Evolutionary conservation across 2,329 filamentous ascomycete genomes (phyloP), one percentile per base, ranked within the genome.

Genomic region (Exophiala sideris): DNA sequence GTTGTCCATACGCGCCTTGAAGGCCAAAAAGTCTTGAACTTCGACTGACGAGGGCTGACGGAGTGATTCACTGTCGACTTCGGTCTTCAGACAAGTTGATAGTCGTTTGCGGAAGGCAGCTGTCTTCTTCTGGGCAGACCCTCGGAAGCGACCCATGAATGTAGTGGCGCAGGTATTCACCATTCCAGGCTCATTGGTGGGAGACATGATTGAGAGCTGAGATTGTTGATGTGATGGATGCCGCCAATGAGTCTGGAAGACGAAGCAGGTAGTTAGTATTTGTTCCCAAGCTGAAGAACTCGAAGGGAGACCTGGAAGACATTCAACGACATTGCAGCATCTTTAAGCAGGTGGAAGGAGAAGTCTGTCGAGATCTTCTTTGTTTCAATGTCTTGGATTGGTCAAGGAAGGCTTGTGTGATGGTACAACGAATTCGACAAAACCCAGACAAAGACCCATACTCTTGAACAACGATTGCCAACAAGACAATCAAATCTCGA

Each of bases 21-120:
- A 35, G 8, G 45, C 20, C 29, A 54, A 34, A 45, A 56, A 52
- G 5, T 52, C 49, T 6, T 49, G 44, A 24, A 52, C 45, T 34
- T 34, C 38, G 11, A 32, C 8, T 16, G 48, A 34, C 6, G 53
- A 20, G 4, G 29, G 7, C 24, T 41, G 46, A 32, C 32, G 34
- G 14, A 2, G 8, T 35, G 35, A 10, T 18, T 48, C 38, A 39
- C 35, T 40, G 12, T 45, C 42, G 7, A 16, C 49, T 5, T 35
- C 39, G 8, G 53, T 35, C 33, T 33, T 51, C 12, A 41, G 16
- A 33, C 45, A 38, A 14, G 16, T 29, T 48, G 36, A 29, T 12
- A 47, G 18, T 14, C 45, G 38, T 24, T 29, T 48, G n/a, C 35
- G 10, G 20, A 32, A 32, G 6, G 46, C 21, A 14, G 14, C 40